phyloP scores from a whole-genome alignment of 805 yeast genomes.

The Torulaspora franciscae region DNA sequence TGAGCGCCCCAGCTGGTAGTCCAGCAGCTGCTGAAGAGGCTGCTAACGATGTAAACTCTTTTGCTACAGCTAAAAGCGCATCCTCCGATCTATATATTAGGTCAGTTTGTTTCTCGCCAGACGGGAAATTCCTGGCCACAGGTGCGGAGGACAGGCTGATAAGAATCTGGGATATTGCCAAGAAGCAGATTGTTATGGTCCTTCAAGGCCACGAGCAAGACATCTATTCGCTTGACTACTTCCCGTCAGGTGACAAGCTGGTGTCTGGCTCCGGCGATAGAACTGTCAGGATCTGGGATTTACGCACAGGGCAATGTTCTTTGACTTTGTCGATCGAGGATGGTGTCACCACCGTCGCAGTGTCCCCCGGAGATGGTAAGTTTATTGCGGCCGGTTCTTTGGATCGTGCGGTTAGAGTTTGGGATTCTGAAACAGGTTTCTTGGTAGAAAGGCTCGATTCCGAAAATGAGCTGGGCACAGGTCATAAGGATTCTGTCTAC shows the following conservation, averaged over 20 bases:
- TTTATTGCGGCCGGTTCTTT: conserved; percentile 94
- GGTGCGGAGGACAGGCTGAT: conserved; percentile 89
- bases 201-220: conserved; percentile 96
- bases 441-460: conserved; percentile 88
- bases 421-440: conserved; percentile 93
- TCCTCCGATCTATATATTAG: conserved; percentile 80
- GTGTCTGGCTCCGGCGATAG: conserved; percentile 97
- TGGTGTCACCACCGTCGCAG: conserved; percentile 97
- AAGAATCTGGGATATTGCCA: conserved; percentile 91
- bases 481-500: conserved; percentile 94
- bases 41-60: conserved; percentile 31
- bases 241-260: conserved; percentile 88
- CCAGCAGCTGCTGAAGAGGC: conserved; percentile 26
- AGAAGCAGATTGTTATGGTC: conserved; percentile 78
- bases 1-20: conserved; percentile 6
- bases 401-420: conserved; percentile 91
- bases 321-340: conserved; percentile 88
- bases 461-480: conserved; percentile 82
- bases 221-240: conserved; percentile 89
- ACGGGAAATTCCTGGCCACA: conserved; percentile 86
- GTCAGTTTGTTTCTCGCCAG: conserved; percentile 94
- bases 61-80: conserved; percentile 53
- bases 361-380: conserved; percentile 83
- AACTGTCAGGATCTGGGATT: conserved; percentile 95
- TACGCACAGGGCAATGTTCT: conserved; percentile 80